These are phyloP conservation scores for Fusarium sublunatum DNA, from an alignment of 2,329 filamentous ascomycete species.

Conservation along the genomic window DNA sequence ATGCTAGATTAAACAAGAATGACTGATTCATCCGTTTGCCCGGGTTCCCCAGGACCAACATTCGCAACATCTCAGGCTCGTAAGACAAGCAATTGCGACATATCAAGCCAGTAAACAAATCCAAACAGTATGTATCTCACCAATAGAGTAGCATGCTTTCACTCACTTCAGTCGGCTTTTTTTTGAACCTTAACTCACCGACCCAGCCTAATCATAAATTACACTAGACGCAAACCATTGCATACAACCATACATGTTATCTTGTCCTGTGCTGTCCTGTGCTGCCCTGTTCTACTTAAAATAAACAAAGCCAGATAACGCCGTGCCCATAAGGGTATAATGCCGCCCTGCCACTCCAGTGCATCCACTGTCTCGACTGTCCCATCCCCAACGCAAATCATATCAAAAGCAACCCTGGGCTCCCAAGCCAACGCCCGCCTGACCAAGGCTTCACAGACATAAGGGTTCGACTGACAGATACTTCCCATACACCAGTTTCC, in stretches of 20 bases:
- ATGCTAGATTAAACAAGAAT: too few relatives aligned
- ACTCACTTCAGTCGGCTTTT: background rate
- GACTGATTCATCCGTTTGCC: too few relatives aligned
- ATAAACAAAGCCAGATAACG: conserved; percentile 15
- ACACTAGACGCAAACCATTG: background rate
- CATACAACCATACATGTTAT: conserved; percentile 1
- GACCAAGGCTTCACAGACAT: conserved; percentile 5
- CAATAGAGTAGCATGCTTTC: background rate
- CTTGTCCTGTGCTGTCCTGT: background rate
- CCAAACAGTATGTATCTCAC: too few relatives aligned
- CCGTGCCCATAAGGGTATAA: conserved; percentile 34
- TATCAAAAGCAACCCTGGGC: conserved; percentile 12
- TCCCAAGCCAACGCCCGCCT: conserved; percentile 7
- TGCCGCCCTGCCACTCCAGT: conserved; percentile 15
- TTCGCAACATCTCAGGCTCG: too few relatives aligned
- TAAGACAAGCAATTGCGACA: too few relatives aligned
- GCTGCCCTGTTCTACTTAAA: background rate
- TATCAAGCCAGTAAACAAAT: too few relatives aligned
- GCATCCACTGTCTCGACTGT: conserved; percentile 2
- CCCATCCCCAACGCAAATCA: background rate
- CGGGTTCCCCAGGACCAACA: too few relatives aligned
- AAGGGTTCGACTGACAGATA: background rate
- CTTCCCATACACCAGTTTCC: background rate
- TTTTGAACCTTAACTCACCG: too few relatives aligned
- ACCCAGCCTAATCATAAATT: background rate